Conservation (phyloP, 2,329 filamentous ascomycete genomes). For the Venturia oleaginea region DNA sequence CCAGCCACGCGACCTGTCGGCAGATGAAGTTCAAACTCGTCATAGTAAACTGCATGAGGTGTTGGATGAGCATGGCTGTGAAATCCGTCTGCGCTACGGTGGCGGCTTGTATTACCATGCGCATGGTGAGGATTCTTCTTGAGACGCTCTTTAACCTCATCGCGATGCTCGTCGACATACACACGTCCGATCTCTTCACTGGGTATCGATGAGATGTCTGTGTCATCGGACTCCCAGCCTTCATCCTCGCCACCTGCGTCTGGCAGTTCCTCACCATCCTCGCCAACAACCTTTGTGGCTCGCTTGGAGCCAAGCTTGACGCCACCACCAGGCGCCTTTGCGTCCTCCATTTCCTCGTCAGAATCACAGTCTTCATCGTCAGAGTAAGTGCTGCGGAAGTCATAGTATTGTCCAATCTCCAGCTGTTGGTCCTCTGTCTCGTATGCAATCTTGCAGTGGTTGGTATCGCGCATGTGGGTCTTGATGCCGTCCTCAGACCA, state of each 20-base stretch:
- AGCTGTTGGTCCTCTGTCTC: conserved; percentile 81
- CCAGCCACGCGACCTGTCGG: conserved; percentile 84
- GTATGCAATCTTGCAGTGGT: conserved; percentile 95
- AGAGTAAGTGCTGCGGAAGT: conserved; percentile 92
- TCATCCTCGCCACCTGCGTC: conserved; percentile 53
- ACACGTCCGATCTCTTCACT: conserved; percentile 75
- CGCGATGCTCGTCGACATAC: conserved; percentile 62
- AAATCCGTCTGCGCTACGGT: conserved; percentile 67
- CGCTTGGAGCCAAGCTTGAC: conserved; percentile 62
- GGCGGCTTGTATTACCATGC: conserved; percentile 58
- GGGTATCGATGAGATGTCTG: conserved; percentile 70
- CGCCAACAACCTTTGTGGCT: conserved; percentile 36
- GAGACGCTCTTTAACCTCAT: conserved; percentile 61
- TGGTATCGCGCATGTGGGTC: conserved; percentile 95
- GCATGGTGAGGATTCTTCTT: conserved; percentile 70
- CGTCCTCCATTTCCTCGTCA: conserved; percentile 40
- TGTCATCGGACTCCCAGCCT: conserved; percentile 93
- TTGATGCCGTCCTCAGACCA: conserved; percentile 72
- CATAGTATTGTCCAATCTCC: conserved; percentile 92
- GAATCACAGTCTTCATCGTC: conserved; percentile 53
- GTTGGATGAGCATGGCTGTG: conserved; percentile 72
- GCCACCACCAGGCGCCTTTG: conserved; percentile 41
- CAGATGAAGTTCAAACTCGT: conserved; percentile 88
- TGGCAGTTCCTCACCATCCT: conserved; percentile 44
- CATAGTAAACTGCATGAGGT: conserved; percentile 71